A percentile compares a stretch with the other conserved stretches of the same genome.
phyloP scores from a whole-genome alignment of 768 basidiomycete genomes.

The Crassisporium funariophilum region DNA sequence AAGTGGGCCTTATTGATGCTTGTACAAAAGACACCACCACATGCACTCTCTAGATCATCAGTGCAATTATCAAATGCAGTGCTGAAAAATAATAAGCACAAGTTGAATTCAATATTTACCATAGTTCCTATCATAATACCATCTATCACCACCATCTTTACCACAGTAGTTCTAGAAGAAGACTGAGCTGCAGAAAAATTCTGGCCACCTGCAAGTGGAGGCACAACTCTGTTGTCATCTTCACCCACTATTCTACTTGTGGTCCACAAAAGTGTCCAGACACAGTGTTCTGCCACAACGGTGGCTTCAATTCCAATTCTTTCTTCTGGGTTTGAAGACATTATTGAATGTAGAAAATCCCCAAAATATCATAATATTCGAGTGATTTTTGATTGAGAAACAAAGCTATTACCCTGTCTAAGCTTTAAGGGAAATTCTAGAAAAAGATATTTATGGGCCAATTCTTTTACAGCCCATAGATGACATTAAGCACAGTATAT shows the following conservation, averaged over 20 bases:
- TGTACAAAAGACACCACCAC: slow-evolving; percentile 25
- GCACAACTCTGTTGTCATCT: not conserved
- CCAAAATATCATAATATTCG: too few relatives aligned
- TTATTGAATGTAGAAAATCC: not conserved
- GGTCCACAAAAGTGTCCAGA: too few relatives aligned
- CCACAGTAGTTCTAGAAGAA: not conserved
- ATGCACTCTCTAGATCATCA: slow-evolving; percentile 18
- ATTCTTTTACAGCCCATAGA: too few relatives aligned
- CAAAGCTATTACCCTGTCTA: too few relatives aligned
- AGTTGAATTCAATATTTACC: not conserved
- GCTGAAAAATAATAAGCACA: too few relatives aligned
- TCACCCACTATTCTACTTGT: not conserved
- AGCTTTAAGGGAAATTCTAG: too few relatives aligned
- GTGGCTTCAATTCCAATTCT: too few relatives aligned
- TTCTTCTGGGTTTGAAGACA: not conserved
- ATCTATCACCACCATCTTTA: slow-evolving; percentile 17
- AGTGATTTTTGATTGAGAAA: too few relatives aligned
- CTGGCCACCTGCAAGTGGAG: not conserved
- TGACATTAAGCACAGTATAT: too few relatives aligned
- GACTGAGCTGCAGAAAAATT: not conserved
- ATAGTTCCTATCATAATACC: slow-evolving; percentile 17
- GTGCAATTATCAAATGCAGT: slow-evolving; percentile 26
- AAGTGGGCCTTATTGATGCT: slow-evolving; percentile 12
- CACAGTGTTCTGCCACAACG: too few relatives aligned
- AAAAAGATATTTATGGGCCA: too few relatives aligned